These are phyloP conservation scores for Karstenula rhodostoma DNA, from an alignment of 2,329 filamentous ascomycete genomes.

Conservation along the genomic window DNA sequence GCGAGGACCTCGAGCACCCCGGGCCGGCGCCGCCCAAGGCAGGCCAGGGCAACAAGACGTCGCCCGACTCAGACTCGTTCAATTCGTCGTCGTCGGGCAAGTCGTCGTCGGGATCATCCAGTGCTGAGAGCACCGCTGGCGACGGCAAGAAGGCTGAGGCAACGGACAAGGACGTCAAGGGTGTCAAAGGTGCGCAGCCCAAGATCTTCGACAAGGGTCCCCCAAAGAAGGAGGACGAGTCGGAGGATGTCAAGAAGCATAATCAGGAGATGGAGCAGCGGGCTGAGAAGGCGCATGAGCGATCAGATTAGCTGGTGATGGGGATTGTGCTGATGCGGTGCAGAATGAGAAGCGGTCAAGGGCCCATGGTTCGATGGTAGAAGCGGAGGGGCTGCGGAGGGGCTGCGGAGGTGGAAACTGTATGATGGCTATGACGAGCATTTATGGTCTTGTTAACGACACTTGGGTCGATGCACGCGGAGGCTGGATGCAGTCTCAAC, in stretches of 20 bases:
- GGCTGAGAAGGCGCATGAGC: constrained; percentile 52
- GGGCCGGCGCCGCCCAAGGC: constrained; percentile 55
- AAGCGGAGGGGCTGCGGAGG: too few relatives aligned
- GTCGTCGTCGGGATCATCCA: constrained; percentile 5
- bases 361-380: too few relatives aligned
- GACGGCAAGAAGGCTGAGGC: constrained; percentile 23
- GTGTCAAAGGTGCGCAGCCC: constrained; percentile 50
- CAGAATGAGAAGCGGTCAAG: constrained; percentile 38
- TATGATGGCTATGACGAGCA: background rate
- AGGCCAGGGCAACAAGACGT: constrained; percentile 44
- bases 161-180: constrained; percentile 21
- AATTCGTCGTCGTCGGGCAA: constrained; percentile 3
- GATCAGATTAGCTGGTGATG: constrained; percentile 36
- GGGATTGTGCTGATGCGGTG: constrained; percentile 32
- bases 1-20: constrained; percentile 54
- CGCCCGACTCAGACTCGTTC: constrained; percentile 13
- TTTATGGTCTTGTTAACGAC: background rate
- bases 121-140: background rate
- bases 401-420: constrained; percentile 12
- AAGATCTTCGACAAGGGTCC: constrained; percentile 52
- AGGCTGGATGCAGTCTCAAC: too few relatives aligned
- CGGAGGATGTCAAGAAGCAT: constrained; percentile 53
- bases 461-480: background rate
- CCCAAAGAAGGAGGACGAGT: constrained; percentile 42
- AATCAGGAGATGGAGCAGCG: constrained; percentile 55